Base-by-base conservation (phyloP, 2,329 filamentous ascomycete species). In the Lithohypha guttulata region DNA sequence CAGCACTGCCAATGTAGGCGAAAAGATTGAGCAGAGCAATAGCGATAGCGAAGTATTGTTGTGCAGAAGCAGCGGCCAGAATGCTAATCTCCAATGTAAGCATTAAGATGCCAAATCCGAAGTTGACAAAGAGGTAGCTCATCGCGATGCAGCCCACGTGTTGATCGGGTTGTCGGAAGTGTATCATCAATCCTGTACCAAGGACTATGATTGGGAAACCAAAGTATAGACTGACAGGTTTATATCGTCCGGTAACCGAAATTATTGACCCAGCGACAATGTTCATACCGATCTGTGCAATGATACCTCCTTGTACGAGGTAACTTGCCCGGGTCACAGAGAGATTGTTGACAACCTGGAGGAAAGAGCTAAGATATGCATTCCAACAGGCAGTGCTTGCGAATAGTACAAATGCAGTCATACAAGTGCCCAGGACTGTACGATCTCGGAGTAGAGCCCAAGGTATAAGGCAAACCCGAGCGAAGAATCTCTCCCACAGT, bases 11-110 rank as follows among this genome's bases (percentile, higher is more conserved):
- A 9, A 77, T 60, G 41, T 62, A 65, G 31, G 62, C 59, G 40
- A 73, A 70, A 17, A 79, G 61, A 22, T 64, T 64, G 30, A 69
- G 58, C 8, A 77, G 54, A n/a, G 72, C 68, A 18, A 75, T 58
- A 26, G 71, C 59, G 21, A 64, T 62, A 6, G 77, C 57, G 44
- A 72, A 61, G 41, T 71, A 60, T 42, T 76, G 71, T 14, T 44
- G 45, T 3, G 62, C 62, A 0, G 63, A 59, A n/a, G n/a, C n/a
- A 3, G 63, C 66, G 0, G 68, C 63, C 63, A 73, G 68, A 41
- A 63, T 60, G 6, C 66, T 68, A 55, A 75, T 66, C 51, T 76
- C 64, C 32, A 68, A 61, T 42, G 60, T 62, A 42, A 73, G 66
- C 36, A 67, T 59, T 2, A 72, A 55, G 6, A 61, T 62, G 15